These are phyloP conservation scores for Colletotrichum musae DNA, from an alignment of 2,329 filamentous ascomycete genomes.

Conservation along the genomic window DNA sequence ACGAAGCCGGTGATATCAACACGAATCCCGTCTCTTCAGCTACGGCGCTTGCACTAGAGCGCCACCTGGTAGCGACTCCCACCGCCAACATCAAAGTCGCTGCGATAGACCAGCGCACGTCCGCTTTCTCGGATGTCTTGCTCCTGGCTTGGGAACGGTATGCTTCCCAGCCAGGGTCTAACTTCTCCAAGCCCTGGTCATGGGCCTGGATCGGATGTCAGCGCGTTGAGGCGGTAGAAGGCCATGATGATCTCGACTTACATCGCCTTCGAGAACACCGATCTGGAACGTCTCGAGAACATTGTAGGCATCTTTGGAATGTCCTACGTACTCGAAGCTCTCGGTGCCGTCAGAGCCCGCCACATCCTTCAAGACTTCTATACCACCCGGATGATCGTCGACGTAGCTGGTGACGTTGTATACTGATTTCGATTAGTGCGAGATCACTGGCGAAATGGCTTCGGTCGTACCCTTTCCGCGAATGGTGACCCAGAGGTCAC, in stretches of 20 bases:
- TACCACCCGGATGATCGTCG: conserved; percentile 22
- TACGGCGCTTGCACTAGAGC: no score
- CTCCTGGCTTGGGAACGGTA: not conserved
- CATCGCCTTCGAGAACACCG: conserved; percentile 4
- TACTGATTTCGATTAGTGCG: not conserved
- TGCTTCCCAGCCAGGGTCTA: conserved; percentile 1
- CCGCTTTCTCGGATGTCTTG: no score
- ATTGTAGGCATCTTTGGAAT: conserved; percentile 13
- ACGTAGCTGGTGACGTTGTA: conserved; percentile 15
- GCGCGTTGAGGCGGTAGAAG: not conserved
- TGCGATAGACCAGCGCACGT: not conserved
- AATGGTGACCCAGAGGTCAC: conserved; percentile 15
- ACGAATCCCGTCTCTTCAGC: no score
- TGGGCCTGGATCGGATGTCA: not conserved
- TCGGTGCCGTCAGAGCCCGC: conserved; percentile 30
- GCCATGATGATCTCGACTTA: not conserved
- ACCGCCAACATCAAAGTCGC: not conserved
- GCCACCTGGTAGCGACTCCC: not conserved
- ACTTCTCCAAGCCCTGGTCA: not conserved
- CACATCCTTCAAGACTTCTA: conserved; percentile 22
- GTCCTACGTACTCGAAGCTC: conserved; percentile 31
- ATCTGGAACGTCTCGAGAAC: conserved; percentile 14
- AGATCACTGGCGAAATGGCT: not conserved
- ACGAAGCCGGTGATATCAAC: no score
- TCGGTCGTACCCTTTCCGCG: not conserved